Conservation (phyloP, 106 monocot species). For the Iris macrosiphon region DNA sequence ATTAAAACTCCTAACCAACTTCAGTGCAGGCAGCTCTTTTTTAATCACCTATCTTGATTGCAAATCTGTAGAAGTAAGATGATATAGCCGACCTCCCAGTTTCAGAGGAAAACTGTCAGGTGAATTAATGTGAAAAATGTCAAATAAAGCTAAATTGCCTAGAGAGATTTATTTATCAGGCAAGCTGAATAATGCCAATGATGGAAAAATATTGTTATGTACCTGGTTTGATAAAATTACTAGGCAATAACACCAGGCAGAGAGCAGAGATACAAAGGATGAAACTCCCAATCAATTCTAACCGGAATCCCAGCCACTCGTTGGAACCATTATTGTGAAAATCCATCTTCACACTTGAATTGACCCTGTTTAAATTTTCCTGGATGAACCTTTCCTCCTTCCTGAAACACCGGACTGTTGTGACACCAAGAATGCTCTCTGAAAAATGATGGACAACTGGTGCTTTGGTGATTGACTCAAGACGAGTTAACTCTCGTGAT, state of each 20-base stretch:
- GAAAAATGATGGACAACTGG: constrained; percentile 91
- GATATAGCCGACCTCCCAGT: too few species aligned
- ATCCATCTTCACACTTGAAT: constrained; percentile 61
- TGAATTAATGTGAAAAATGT: too few species aligned
- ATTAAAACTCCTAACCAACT: too few species aligned
- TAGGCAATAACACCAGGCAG: constrained; percentile 57
- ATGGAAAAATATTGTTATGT: background rate
- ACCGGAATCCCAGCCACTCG: constrained; percentile 76
- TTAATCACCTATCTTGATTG: too few species aligned
- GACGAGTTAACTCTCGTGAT: constrained; percentile 75
- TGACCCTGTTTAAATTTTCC: constrained; percentile 48
- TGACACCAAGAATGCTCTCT: constrained; percentile 60
- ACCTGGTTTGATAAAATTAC: constrained; percentile 70
- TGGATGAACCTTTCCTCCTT: constrained; percentile 51
- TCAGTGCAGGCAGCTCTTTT: too few species aligned
- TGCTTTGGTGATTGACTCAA: constrained; percentile 74
- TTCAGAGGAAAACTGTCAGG: too few species aligned
- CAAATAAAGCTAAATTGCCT: too few species aligned
- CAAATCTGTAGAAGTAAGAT: too few species aligned
- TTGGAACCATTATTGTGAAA: constrained; percentile 73
- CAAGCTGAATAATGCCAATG: too few species aligned
- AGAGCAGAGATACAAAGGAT: constrained; percentile 56
- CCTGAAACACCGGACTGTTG: constrained; percentile 64
- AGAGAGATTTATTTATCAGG: too few species aligned
- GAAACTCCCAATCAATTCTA: constrained; percentile 61